Conservation (phyloP, 129 eudicot genomes). For the Tagetes erecta region DNA sequence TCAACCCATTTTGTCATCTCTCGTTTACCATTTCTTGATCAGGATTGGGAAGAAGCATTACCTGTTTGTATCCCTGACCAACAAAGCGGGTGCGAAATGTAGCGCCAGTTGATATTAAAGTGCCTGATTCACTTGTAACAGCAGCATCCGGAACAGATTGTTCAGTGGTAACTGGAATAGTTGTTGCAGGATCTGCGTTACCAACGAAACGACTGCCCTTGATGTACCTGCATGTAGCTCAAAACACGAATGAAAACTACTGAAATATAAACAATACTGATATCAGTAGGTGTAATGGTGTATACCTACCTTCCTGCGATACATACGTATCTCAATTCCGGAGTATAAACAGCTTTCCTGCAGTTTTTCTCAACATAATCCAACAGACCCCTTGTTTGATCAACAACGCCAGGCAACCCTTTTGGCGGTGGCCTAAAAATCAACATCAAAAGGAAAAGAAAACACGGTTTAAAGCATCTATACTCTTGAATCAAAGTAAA, state of each 20-base stretch:
- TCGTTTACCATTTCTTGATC: neutral
- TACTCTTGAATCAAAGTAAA: neutral
- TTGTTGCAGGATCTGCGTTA: slow-evolving; percentile 36
- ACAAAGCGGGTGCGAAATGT: slow-evolving; percentile 77
- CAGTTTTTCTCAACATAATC: slow-evolving; percentile 77
- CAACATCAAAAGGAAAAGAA: neutral
- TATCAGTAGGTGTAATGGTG: no score
- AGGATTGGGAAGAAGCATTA: slow-evolving; percentile 21
- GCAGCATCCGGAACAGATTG: slow-evolving; percentile 47
- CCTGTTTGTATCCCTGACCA: slow-evolving; percentile 98
- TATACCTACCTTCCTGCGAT: slow-evolving; percentile 79
- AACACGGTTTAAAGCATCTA: neutral
- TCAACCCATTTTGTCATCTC: neutral
- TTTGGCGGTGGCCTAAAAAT: slow-evolving; percentile 81
- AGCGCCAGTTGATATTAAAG: slow-evolving; percentile 39
- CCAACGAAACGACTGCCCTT: slow-evolving; percentile 69
- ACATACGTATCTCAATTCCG: slow-evolving; percentile 79
- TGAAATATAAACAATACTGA: neutral
- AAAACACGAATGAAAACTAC: neutral
- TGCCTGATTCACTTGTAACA: slow-evolving; percentile 34
- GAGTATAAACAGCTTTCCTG: slow-evolving; percentile 80
- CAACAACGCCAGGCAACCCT: slow-evolving; percentile 85
- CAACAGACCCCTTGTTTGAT: slow-evolving; percentile 96
- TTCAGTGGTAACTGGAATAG: slow-evolving; percentile 31
- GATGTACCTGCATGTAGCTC: slow-evolving; percentile 53